Evolutionary conservation across 495 filamentous ascomycete genomes (phyloP), one percentile per base, ranked within the genome.

Genomic region (Jackrogersella minutella): DNA sequence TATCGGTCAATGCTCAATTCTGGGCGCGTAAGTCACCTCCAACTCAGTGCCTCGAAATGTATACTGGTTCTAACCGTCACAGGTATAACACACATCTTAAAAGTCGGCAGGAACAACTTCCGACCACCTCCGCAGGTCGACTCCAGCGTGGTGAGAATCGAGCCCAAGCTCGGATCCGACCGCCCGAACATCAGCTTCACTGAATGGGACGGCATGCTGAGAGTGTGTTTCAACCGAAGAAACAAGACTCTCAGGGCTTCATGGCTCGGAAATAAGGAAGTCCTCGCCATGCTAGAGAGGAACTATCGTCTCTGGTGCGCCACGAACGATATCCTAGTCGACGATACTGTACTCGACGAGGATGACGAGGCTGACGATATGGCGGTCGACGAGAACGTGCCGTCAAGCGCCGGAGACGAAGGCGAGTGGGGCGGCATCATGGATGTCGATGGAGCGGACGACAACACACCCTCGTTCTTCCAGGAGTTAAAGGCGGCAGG

Each of bases 251-350:
- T 97, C 33, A 83, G 91, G 22, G 88, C 91, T 3, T 84, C 81
- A 39, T 93, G 92, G 73, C 82, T 97, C 40, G 87, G 88, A 3
- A 91, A 87, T 19, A 89, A 84, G 51, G 91, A 87, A 39, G 89
- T 97, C 14, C 83, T 97, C 78, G 83, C 86, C 41, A 85, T 97
- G 83, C 76, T 96, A 57, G 91, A 93, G 76, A 80, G 82, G 53
- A 97, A 97, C 73, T 97, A 95, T 73, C 83, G 91, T 66, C 90
- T 92, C 6, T 97, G 88, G 85, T 97, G 94, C 75, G 88, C 93
- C 50, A 86, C 91, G 69, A 89, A 93, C 63, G 88, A 91, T 73
- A 84, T 97, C 31, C 76, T 85, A 1, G 73, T 97, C 6, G 92
- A 96, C 63, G 92, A 97, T 64, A 84, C 82, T 19, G 77, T 87